Base-by-base conservation (phyloP, 2,329 filamentous ascomycete genomes). In the Phialophora macrospora region DNA sequence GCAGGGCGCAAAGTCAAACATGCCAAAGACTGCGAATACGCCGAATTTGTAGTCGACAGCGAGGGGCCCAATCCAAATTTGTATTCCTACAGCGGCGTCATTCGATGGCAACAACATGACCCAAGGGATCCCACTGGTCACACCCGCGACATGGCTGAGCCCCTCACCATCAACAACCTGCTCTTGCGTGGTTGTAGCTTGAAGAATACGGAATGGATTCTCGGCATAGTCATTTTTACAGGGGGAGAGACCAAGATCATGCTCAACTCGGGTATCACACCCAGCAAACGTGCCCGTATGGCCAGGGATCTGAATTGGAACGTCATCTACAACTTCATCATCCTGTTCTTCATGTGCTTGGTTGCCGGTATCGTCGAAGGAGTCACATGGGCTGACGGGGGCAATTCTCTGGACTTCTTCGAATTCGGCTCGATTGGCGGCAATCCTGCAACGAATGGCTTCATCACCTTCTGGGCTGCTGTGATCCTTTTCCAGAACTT, bases 161-260 rank as follows among this genome's bases (percentile, higher is more conserved):
- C 95, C 2, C 90, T 99, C 63, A 89, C 89, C 5, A 97, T 99
- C 78, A 97, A 97, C 83, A 99, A 99, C 75, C 79, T 98, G 69
- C 85, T 99, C 32, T 87, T 99, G 52, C 90, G 95, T 82, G 95
- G 95, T 62, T 97, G 93, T 79, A 96, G 93, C 72, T 80, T 99
- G 56, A 88, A 93, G 70, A 99, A 98, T 77, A 99, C 95, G 0
- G 93, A 98, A 75, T 99, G 95, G 95, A 85, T 93, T 61, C 85
- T 99, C 5, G 95, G 93, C 60, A 86, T 99, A 2, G 94, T 98
- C 57, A 83, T 96, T 20, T 99, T 96, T 79, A 98, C 95, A 14
- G 95, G 95, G 38, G 88, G 93, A 74, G 94, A 99, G 77, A 97
- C 94, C 38, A 99, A 98, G 81, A 98, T 97, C 77, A 99, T 99